phyloP scores from a whole-genome alignment of 106 monocot genomes.

The Allium fistulosum region DNA sequence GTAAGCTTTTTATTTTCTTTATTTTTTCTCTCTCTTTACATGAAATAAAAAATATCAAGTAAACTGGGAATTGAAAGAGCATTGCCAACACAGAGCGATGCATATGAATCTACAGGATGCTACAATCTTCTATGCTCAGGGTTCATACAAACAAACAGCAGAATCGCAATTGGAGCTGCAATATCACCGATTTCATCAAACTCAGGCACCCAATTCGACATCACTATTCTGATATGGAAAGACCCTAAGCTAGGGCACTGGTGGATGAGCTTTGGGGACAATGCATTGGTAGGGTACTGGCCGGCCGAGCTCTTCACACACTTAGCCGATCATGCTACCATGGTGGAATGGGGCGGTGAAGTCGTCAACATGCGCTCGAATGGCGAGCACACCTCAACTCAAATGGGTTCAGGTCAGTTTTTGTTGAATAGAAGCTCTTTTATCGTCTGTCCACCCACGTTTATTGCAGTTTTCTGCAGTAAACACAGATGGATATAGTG shows the following conservation, averaged over 20 bases:
- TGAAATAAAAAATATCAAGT: too few relatives aligned
- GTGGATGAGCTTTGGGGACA: conserved; percentile 93
- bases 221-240: conserved; percentile 77
- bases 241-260: conserved; percentile 89
- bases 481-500: too few relatives aligned
- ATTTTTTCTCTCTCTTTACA: neutral
- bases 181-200: conserved; percentile 58
- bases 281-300: conserved; percentile 86
- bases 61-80: too few relatives aligned
- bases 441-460: too few relatives aligned
- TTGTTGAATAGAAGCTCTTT: too few relatives aligned
- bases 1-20: conserved; percentile 25
- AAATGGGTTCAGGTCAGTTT: conserved; percentile 82
- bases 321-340: conserved; percentile 74
- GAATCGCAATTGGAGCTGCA: conserved; percentile 67
- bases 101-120: conserved; percentile 71
- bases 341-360: conserved; percentile 98
- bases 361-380: conserved; percentile 67
- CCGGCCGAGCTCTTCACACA: conserved; percentile 97
- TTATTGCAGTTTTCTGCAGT: too few relatives aligned
- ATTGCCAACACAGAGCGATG: conserved; percentile 42
- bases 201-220: conserved; percentile 41
- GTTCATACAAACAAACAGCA: conserved; percentile 65
- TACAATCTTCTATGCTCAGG: conserved; percentile 76
- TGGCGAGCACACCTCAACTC: conserved; percentile 74